A percentile compares a stretch with the other conserved stretches of the same genome.
phyloP scores from a whole-genome alignment of 371 early-diverging fungal species.

The Nematocida ausubeli region DNA sequence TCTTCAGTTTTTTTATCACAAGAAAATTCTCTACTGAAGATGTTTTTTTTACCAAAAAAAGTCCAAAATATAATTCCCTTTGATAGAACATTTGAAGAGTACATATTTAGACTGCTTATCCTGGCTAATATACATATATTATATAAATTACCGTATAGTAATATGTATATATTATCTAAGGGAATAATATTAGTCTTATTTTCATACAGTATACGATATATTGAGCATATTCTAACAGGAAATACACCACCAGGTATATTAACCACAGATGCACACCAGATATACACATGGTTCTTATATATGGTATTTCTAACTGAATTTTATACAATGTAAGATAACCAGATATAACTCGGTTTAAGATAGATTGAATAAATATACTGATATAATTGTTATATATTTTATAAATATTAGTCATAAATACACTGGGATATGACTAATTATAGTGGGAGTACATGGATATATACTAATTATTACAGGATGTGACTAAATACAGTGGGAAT shows the following conservation, averaged over 20 bases:
- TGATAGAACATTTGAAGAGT: slow-evolving; percentile 25
- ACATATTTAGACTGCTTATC: slow-evolving; percentile 14
- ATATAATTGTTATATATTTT: too few relatives aligned
- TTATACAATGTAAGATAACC: not conserved
- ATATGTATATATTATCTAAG: not conserved
- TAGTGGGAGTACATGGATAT: too few relatives aligned
- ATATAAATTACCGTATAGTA: not conserved
- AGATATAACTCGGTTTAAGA: too few relatives aligned
- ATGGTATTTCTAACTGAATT: not conserved
- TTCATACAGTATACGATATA: not conserved
- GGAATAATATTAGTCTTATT: not conserved
- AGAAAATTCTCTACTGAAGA: not conserved
- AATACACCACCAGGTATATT: slow-evolving; percentile 1
- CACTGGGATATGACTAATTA: too few relatives aligned
- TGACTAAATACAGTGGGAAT: too few relatives aligned
- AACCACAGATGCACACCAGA: not conserved
- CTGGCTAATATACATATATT: not conserved
- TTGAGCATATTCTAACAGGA: slow-evolving; percentile 15
- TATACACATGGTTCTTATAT: not conserved
- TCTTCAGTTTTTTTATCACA: not conserved
- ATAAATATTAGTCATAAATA: not conserved
- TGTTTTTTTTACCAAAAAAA: not conserved
- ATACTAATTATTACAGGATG: too few relatives aligned
- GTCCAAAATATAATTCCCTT: not conserved
- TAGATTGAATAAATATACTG: too few relatives aligned